phyloP scores from a whole-genome alignment of 768 basidiomycete genomes.

The Hysterangium stoloniferum region DNA sequence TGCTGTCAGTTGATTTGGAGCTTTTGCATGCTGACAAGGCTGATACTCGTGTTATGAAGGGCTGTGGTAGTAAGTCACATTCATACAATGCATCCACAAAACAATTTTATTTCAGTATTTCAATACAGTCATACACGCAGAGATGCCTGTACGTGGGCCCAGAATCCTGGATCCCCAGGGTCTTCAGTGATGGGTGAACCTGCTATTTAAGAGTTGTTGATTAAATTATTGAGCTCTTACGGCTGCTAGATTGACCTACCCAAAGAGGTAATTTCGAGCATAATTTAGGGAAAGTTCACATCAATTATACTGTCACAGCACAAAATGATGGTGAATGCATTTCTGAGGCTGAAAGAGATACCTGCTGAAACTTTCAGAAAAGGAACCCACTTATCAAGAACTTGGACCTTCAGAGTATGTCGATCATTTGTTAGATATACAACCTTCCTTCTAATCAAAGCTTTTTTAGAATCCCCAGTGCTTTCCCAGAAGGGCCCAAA shows the following conservation, averaged over 20 bases:
- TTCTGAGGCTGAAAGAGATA: background rate
- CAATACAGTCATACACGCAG: constrained; percentile 55
- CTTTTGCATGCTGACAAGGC: constrained; percentile 2
- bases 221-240: background rate
- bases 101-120: background rate
- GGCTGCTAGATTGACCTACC: constrained; percentile 50
- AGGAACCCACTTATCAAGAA: constrained; percentile 83
- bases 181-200: constrained; percentile 70
- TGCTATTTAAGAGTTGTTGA: no score
- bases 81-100: background rate
- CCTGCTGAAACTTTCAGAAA: constrained; percentile 7
- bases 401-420: constrained; percentile 54
- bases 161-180: constrained; percentile 70
- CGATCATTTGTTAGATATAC: background rate
- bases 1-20: constrained; percentile 41
- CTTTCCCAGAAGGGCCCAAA: constrained; percentile 61
- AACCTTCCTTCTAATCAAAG: background rate
- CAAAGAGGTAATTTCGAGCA: constrained; percentile 44
- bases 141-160: constrained; percentile 77
- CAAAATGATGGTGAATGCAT: constrained; percentile 59
- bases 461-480: constrained; percentile 52
- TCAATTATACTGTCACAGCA: constrained; percentile 37
- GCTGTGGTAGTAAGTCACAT: constrained; percentile 46
- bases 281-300: constrained; percentile 14
- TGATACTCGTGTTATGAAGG: constrained; percentile 21